Conservation (phyloP, 1,284 basidiomycete genomes). For the Spongispora temasekensis region DNA sequence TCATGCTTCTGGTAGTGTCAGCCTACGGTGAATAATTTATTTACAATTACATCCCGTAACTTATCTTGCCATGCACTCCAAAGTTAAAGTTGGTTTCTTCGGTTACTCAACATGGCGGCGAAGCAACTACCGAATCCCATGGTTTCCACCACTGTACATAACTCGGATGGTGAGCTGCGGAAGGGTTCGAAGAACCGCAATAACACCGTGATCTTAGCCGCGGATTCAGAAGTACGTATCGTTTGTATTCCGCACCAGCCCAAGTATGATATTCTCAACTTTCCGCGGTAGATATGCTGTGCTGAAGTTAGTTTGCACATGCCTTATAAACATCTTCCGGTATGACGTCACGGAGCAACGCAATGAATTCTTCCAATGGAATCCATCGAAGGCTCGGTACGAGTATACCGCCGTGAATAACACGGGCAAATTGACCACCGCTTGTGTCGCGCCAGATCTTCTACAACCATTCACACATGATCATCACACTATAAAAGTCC, state of each 20-base stretch:
- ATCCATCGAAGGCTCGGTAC: constrained; percentile 44
- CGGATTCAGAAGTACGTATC: no score
- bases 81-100: background rate
- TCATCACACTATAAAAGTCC: background rate
- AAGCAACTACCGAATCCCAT: background rate
- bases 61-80: background rate
- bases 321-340: constrained; percentile 38
- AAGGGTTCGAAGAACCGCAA: background rate
- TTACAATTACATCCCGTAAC: background rate
- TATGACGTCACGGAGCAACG: constrained; percentile 38
- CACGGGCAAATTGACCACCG: constrained; percentile 41
- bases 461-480: background rate
- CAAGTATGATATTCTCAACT: no score
- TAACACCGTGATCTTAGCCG: constrained; percentile 14
- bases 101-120: background rate
- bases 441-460: constrained; percentile 44
- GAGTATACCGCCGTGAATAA: constrained; percentile 48
- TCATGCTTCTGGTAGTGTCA: background rate
- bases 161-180: background rate
- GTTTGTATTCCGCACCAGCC: no score
- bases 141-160: background rate
- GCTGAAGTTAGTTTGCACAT: constrained; percentile 20
- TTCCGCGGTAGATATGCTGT: no score
- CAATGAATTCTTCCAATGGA: constrained; percentile 40
- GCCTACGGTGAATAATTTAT: constrained; percentile 1